These are phyloP conservation scores for Lactifluus volemus DNA, from an alignment of 768 basidiomycete species.

Conservation along the genomic window DNA sequence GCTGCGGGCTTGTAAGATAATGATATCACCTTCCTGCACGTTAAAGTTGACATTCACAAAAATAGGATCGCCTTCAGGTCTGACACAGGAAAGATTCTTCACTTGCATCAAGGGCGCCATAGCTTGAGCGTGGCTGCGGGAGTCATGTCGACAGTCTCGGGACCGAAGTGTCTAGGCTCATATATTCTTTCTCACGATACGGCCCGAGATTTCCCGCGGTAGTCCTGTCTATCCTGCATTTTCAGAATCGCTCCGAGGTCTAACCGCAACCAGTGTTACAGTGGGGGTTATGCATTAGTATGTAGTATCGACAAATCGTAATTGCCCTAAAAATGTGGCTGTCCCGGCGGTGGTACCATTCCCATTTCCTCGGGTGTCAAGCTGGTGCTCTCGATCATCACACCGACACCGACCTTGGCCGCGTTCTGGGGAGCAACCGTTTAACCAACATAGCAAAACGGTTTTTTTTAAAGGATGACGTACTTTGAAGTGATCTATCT, in stretches of 20 bases:
- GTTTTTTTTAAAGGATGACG: slow-evolving; percentile 17
- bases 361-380: slow-evolving; percentile 80
- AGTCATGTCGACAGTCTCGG: neutral
- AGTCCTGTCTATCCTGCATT: no score
- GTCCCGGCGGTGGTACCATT: slow-evolving; percentile 25
- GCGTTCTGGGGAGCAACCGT: slow-evolving; percentile 50
- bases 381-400: slow-evolving; percentile 89
- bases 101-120: slow-evolving; percentile 40
- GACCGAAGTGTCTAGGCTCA: neutral
- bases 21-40: slow-evolving; percentile 63
- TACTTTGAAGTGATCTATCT: slow-evolving; percentile 99
- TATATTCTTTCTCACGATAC: slow-evolving; percentile 2
- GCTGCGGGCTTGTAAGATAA: slow-evolving; percentile 71
- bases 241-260: neutral
- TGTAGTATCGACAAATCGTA: slow-evolving; percentile 15
- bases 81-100: slow-evolving; percentile 40
- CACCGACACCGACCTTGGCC: slow-evolving; percentile 91
- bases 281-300: slow-evolving; percentile 17
- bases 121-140: neutral
- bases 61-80: slow-evolving; percentile 39
- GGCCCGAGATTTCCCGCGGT: neutral
- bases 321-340: slow-evolving; percentile 17
- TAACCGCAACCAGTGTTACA: neutral
- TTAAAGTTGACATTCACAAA: slow-evolving; percentile 54
- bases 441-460: neutral